Percentiles rank a stretch among this genome's conserved stretches.
Evolutionary conservation across 305 asterid genomes (phyloP).

Genomic region (Plantago coronopus): DNA sequence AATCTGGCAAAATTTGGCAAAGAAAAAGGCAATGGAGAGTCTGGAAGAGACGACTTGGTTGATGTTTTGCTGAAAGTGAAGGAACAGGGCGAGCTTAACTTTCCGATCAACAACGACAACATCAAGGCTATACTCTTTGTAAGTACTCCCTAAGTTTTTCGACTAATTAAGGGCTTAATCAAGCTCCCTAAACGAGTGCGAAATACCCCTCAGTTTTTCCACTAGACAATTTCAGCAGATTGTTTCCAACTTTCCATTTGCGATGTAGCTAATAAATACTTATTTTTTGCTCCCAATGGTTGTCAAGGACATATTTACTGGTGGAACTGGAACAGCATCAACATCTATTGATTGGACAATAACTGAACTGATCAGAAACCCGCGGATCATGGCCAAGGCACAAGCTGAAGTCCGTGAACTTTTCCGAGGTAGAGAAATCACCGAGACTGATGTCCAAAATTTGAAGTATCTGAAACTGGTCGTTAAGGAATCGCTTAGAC

Average conservation of each 20-base stretch:
- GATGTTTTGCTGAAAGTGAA: slow-evolving; percentile 7
- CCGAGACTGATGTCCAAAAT: not conserved
- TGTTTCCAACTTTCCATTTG: too few relatives aligned
- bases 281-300: too few relatives aligned
- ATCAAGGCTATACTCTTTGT: slow-evolving; percentile 12
- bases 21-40: not conserved
- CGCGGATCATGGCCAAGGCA: not conserved
- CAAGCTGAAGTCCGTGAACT: not conserved
- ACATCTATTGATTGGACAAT: not conserved
- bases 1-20: not conserved
- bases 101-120: slow-evolving; percentile 4
- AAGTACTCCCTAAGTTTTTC: not conserved
- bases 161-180: too few relatives aligned
- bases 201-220: not conserved
- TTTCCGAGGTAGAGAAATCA: not conserved
- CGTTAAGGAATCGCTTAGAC: not conserved
- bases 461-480: not conserved
- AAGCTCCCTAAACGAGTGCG: not conserved
- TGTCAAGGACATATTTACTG: slow-evolving; percentile 5
- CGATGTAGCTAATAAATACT: too few relatives aligned
- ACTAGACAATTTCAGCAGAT: too few relatives aligned
- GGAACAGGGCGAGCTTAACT: slow-evolving; percentile 3
- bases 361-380: not conserved
- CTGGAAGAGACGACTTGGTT: slow-evolving; percentile 3
- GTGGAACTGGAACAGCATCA: not conserved